Base-by-base conservation (phyloP, 345 rosid genomes). In the Schrenkiella parvula region DNA sequence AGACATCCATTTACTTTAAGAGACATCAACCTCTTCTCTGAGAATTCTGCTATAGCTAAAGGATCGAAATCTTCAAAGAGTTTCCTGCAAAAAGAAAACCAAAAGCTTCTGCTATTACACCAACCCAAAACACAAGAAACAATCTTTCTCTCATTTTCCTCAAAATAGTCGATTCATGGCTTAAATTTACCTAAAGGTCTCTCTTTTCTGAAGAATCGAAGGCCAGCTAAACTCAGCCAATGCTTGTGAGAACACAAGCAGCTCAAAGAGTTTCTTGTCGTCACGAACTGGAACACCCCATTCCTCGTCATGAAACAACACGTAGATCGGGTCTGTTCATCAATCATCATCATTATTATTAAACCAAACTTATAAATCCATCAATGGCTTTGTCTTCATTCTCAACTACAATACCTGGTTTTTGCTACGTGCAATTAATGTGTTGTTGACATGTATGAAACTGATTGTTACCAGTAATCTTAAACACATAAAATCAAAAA, bases 221-320 rank as follows among this genome's bases (percentile, higher is more conserved):
- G 87, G 92, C 96, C 98, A 93, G 79, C 89, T 88, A 66, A 88
- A 81, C 80, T 93, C 98, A 50, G 96, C 96, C 64, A 91, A 77
- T n/a, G 98, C 96, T 78, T 86, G 96, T n/a, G 97, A 91, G 80
- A 83, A 89, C 8, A 91, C 96, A 42, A 89, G 95, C 2, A 89
- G 80, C 81, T 91, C 98, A 62, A 93, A 86, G 72, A 93, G 82
- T 77, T 81, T 93, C 62, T 44, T 70, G 76, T 93, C 96, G 14
- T 93, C 95, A 70, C 71, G 87, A 75, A 85, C 88, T 0, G 89
- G 85, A 78, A 89, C 83, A 39, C 98, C 98, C 92, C 95, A 91
- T 72, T 91, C 95, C 72, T 85, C 81, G 56, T 91, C 98, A 10
- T 93, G 96, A 75, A 88, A 91, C 71, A 84, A 69, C 44, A 71